Conservation (phyloP, 176 grass and related monocot genomes). For the Cenchrus fungigraminus region DNA sequence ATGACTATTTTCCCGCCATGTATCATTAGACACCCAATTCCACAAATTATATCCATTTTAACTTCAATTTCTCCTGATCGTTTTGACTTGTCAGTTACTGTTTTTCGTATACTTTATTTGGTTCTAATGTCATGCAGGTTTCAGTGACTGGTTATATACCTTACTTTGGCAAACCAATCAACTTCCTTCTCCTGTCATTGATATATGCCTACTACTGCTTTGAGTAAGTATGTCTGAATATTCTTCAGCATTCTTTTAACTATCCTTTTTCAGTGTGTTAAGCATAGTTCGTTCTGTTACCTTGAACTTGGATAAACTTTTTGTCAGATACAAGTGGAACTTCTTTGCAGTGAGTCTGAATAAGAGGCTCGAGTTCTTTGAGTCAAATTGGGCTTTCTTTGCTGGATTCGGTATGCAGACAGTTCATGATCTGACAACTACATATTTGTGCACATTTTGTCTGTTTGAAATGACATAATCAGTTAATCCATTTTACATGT, state of each 20-base stretch:
- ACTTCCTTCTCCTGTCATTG: slow-evolving; percentile 90
- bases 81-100: slow-evolving; percentile 18
- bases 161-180: slow-evolving; percentile 80
- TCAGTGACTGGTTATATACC: slow-evolving; percentile 79
- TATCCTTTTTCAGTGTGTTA: background rate
- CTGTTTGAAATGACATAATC: background rate
- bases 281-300: slow-evolving; percentile 25
- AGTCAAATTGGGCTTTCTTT: slow-evolving; percentile 99
- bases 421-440: slow-evolving; percentile 12
- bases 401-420: slow-evolving; percentile 87
- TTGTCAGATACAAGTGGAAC: slow-evolving; percentile 95
- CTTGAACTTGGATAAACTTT: slow-evolving; percentile 30
- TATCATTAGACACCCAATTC: slow-evolving; percentile 23
- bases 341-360: slow-evolving; percentile 82
- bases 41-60: slow-evolving; percentile 1
- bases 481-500: background rate
- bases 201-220: slow-evolving; percentile 99
- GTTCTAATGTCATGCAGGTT: slow-evolving; percentile 61
- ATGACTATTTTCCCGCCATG: slow-evolving; percentile 30
- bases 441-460: background rate
- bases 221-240: slow-evolving; percentile 62
- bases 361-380: slow-evolving; percentile 84
- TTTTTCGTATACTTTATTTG: slow-evolving; percentile 18
- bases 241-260: slow-evolving; percentile 18
- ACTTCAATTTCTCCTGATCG: slow-evolving; percentile 1